Base-by-base conservation (phyloP, 2,329 filamentous ascomycete species). In the Beauveria medogensis region DNA sequence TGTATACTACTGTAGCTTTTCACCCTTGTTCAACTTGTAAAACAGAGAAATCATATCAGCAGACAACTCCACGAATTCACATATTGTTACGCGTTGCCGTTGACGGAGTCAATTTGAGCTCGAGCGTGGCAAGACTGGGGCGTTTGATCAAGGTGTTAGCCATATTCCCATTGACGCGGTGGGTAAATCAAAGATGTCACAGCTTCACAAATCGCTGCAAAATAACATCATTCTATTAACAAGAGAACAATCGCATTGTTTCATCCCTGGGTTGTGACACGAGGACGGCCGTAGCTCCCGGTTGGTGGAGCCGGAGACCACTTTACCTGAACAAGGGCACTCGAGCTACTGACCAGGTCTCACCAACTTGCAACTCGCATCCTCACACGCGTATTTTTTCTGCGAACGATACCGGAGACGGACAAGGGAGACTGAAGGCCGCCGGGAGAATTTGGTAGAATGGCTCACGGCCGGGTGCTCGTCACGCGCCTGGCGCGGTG, bases 1-100 rank as follows among this genome's bases (percentile, higher is more conserved):
- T 61, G 59, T 61, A 61, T 61, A 61, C 34, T 61, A 61, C 37
- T 61, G 51, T 61, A 54, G 9, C 41, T 50, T 41, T 50, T 37
- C 22, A 34, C 1, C 12, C n/a, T 43, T 20, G 18, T 55, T 16
- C 20, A 16, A 47, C 48, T 47, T 53, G 48, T 60, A 54, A 46
- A 54, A 47, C 50, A 26, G 22, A 46, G 30, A 28, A 40, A 40
- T 26, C 3, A 20, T 51, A 59, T 22, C 54, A 54, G 28, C 50
- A 60, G 50, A 47, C 50, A 46, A 60, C 57, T 60, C 57, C 57
- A 47, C 57, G 28, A 60, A 53, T 40, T 60, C 7, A 16, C 37
- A 34, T 47, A 47, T 2, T 18, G n/a, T 47, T 47, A 7, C n/a
- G 20, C 41, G 10, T 30, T 52, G n/a, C 3, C 20, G 10, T 43